phyloP scores from a whole-genome alignment of 352 stramenopile genomes.

The Nothophytophthora sp. region DNA sequence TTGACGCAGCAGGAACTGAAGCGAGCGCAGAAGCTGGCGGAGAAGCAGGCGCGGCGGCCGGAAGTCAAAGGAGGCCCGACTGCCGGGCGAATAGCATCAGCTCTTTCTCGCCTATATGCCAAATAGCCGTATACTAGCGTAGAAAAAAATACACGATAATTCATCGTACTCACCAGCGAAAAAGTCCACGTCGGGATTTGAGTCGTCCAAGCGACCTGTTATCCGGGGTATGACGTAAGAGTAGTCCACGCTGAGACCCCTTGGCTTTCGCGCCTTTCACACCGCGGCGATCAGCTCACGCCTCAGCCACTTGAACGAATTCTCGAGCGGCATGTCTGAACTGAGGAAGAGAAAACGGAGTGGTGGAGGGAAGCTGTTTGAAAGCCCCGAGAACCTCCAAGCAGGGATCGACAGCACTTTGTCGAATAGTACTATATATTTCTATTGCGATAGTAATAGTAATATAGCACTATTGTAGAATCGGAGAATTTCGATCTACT shows the following conservation, averaged over 20 bases:
- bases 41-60: no score
- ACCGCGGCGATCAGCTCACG: not conserved
- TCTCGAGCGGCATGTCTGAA: not conserved
- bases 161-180: not conserved
- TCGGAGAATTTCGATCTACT: no score
- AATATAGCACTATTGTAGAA: no score
- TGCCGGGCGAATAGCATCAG: not conserved
- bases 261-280: not conserved
- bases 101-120: constrained; percentile 1
- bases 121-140: not conserved
- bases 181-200: not conserved
- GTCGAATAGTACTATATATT: no score
- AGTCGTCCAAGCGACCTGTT: constrained; percentile 1
- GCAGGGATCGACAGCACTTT: no score
- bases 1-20: no score
- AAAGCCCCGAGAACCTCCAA: constrained; percentile 7
- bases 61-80: not conserved
- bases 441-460: no score
- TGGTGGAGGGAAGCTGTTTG: not conserved
- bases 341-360: constrained; percentile 2
- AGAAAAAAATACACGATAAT: not conserved
- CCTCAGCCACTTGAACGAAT: not conserved
- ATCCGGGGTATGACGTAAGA: not conserved
- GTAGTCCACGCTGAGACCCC: not conserved
- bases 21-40: no score